Conservation (phyloP, 257 asterid species). For the Paraleonurus japonicus region DNA sequence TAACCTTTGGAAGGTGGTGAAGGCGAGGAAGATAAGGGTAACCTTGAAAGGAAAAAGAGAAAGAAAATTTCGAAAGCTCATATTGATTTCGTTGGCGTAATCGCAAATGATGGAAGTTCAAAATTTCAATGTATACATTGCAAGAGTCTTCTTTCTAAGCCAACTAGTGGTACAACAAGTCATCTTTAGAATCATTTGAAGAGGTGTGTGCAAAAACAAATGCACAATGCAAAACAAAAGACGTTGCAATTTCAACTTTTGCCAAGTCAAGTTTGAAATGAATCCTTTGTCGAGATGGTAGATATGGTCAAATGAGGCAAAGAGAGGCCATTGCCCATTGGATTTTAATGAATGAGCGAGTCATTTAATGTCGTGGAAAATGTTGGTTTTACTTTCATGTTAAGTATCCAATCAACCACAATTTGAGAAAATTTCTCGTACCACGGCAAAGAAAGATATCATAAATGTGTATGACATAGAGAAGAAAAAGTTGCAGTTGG, state of each 20-base stretch:
- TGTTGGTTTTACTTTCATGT: too few species aligned
- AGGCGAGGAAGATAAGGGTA: neutral
- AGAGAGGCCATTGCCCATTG: neutral
- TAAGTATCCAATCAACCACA: too few species aligned
- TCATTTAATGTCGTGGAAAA: too few species aligned
- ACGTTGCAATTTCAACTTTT: neutral
- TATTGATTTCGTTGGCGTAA: neutral
- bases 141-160: too few species aligned
- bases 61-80: neutral
- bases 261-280: neutral
- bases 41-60: neutral
- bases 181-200: neutral
- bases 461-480: neutral
- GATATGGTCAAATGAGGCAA: neutral
- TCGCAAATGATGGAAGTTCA: neutral
- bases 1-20: neutral
- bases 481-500: neutral
- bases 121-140: too few species aligned
- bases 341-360: too few species aligned
- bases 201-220: neutral
- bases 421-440: too few species aligned
- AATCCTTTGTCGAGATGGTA: neutral
- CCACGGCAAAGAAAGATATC: neutral
- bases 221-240: neutral
- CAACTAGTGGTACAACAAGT: neutral